Base-by-base conservation (phyloP, 345 rosid genomes). In the Populus ilicifolia region DNA sequence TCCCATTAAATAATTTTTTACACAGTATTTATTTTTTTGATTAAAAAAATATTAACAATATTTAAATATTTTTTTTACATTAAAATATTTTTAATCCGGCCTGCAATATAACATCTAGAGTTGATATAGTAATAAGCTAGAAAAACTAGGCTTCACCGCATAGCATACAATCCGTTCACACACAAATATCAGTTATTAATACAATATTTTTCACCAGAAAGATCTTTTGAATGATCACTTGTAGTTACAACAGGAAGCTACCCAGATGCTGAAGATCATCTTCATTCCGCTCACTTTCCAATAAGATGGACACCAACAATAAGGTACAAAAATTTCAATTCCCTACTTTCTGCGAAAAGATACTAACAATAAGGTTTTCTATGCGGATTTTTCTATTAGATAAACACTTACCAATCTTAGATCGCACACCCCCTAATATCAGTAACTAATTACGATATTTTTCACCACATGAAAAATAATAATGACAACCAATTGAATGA, bases 51-150 rank as follows among this genome's bases (percentile, higher is more conserved):
- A 25, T 21, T 62, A 62, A 23, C 13, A 13, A 62, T 1, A 25
- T 1, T 4, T 11, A 11, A 0, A 43, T 43, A 43, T 2, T 43
- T 41, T 39, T 33, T 33, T 33, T 33, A 33, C 0, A 33, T 33
- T 33, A 4, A 33, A 33, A 33, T 33, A 0, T 33, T 4, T 33
- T 33, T 33, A 5, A 33, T 4, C 5, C 0, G 0, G 5, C 36
- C 5, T 4, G 5, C 5, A 0, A 33, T 4, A 33, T 0, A 30
- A 30, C 0, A 4, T 0, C 5, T 4, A 33, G 0, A 0, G 35
- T 4, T 33, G 35, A 33, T 33, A 5, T 33, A 33, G 36, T 33
- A 23, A 13, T 23, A 59, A 0, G 10, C 13, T 8, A 25, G 5
- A 11, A 18, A 18, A 30, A 67, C 6, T 0, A 8, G 21, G 41